Evolutionary conservation across 2,329 filamentous ascomycete genomes (phyloP).

Genomic region (Gaeumannomyces sp.): DNA sequence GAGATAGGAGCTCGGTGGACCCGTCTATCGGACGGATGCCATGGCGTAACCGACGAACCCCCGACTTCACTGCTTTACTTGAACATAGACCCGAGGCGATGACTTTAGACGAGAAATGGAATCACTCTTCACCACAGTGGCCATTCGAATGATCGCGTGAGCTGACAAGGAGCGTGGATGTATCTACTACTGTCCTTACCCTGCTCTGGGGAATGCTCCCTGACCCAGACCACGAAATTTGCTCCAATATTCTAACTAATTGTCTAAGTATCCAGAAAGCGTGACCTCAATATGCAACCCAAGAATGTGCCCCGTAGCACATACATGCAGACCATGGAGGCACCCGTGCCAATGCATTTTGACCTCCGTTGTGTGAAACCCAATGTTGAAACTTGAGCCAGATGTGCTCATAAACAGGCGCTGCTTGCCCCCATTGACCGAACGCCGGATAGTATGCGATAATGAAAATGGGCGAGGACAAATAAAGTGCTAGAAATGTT

Average conservation of each 20-base stretch:
- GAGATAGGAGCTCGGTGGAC: neutral
- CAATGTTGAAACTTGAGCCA: neutral
- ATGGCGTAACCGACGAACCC: neutral
- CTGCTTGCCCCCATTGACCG: neutral
- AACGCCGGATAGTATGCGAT: neutral
- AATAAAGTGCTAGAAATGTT: neutral
- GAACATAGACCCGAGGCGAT: conserved; percentile 5
- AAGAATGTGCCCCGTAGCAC: neutral
- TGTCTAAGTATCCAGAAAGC: neutral
- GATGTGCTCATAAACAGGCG: neutral
- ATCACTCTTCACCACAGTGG: neutral
- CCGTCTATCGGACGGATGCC: neutral
- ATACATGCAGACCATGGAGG: neutral
- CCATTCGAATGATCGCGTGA: neutral
- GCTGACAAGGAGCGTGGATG: no score
- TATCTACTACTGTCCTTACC: neutral
- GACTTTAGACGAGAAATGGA: conserved; percentile 8
- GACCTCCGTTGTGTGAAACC: neutral
- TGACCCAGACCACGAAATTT: neutral
- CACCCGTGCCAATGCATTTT: neutral
- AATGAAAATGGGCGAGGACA: conserved; percentile 19
- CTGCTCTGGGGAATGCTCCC: neutral
- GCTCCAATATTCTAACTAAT: neutral
- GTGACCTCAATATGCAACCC: neutral
- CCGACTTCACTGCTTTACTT: neutral